Conservation (phyloP, 257 asterid genomes). For the Jasminum sambac region DNA sequence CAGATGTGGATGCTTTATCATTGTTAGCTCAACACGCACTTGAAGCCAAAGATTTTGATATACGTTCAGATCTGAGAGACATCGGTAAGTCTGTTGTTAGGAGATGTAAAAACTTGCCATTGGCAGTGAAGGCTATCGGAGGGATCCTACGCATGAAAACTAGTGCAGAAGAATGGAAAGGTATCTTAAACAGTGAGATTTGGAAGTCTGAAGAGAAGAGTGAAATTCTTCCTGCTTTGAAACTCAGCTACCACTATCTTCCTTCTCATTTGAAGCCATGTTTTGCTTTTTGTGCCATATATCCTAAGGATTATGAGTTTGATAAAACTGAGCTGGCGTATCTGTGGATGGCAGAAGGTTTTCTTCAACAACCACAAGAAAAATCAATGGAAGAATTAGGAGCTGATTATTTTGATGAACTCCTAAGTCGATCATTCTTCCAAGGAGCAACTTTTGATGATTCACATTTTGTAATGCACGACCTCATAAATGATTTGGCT, state of each 20-base stretch:
- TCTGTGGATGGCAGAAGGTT: conserved; percentile 39
- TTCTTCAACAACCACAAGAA: conserved; percentile 24
- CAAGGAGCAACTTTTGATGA: conserved; percentile 14
- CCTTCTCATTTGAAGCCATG: conserved; percentile 32
- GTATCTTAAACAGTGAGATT: conserved; percentile 26
- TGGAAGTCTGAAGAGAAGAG: conserved; percentile 25
- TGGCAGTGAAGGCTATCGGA: conserved; percentile 36
- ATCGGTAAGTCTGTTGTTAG: conserved; percentile 26
- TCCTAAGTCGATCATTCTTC: conserved; percentile 31
- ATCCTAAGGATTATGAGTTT: conserved; percentile 32
- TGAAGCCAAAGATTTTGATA: conserved; percentile 20
- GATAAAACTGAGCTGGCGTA: conserved; percentile 25
- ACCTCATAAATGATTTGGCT: conserved; percentile 36
- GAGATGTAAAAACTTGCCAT: conserved; percentile 34
- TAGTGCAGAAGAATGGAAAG: conserved; percentile 26
- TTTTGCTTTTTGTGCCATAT: conserved; percentile 34
- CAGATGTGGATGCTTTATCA: conserved; percentile 25
- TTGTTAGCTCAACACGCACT: conserved; percentile 30
- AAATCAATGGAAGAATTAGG: conserved; percentile 33
- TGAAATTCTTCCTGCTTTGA: conserved; percentile 30
- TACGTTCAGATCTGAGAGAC: conserved; percentile 6
- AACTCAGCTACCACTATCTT: conserved; percentile 33
- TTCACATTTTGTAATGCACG: conserved; percentile 32
- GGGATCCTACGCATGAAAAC: conserved; percentile 29
- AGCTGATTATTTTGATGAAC: conserved; percentile 30